phyloP scores from a whole-genome alignment of 2,329 filamentous ascomycete species.

The Aureobasidium sp. region DNA sequence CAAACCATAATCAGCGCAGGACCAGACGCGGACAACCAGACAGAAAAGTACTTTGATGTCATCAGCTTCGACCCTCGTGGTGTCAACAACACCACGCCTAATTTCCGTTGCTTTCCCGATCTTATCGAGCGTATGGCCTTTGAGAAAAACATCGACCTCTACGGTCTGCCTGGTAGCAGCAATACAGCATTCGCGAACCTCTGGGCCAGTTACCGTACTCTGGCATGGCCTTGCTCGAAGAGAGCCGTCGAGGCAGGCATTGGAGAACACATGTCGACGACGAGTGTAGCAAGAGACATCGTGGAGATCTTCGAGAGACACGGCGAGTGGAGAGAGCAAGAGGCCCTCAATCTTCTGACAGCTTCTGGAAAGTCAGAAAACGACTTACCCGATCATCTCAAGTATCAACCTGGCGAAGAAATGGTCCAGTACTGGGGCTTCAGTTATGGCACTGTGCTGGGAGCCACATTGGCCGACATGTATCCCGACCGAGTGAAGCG shows the following conservation, averaged over 20 bases:
- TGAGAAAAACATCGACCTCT: conserved; percentile 26
- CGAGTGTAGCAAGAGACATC: conserved; percentile 42
- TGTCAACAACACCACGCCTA: conserved; percentile 31
- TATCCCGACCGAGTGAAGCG: conserved; percentile 38
- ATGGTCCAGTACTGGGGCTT: conserved; percentile 36
- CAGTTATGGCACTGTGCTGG: conserved; percentile 42
- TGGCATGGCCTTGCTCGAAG: conserved; percentile 23
- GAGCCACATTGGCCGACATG: conserved; percentile 41
- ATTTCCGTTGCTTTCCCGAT: conserved; percentile 30
- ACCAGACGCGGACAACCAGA: neutral
- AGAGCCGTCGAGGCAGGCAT: conserved; percentile 22
- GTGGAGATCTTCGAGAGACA: conserved; percentile 41
- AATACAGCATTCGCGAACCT: conserved; percentile 33
- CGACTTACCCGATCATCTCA: conserved; percentile 23
- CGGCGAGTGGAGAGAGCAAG: conserved; percentile 27
- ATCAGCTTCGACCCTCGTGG: conserved; percentile 39
- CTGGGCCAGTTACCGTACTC: conserved; percentile 33
- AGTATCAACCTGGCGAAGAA: conserved; percentile 25
- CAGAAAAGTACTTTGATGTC: conserved; percentile 30
- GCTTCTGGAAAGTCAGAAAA: neutral
- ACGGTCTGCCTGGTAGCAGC: conserved; percentile 34
- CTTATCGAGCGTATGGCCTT: conserved; percentile 23
- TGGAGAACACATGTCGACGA: conserved; percentile 38
- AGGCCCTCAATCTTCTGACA: conserved; percentile 20
- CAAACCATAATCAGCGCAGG: conserved; percentile 34